Conservation (phyloP, 2,329 filamentous ascomycete species). For the Fusarium metavorans region DNA sequence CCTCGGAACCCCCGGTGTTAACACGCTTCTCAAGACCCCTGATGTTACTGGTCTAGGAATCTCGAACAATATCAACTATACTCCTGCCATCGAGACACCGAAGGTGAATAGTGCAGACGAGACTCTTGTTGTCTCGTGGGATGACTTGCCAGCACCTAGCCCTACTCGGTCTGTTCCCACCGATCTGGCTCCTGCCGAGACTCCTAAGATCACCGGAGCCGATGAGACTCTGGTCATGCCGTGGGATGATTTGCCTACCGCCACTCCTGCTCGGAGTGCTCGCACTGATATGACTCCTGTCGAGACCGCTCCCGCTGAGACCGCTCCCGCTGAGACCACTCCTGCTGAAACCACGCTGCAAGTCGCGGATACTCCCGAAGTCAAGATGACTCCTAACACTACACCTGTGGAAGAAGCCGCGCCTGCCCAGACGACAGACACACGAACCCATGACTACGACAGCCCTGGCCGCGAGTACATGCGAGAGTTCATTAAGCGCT, state of each 20-base stretch:
- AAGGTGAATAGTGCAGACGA: background rate
- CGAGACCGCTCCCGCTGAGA: no score
- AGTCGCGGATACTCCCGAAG: background rate
- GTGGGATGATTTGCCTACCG: no score
- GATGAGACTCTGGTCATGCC: no score
- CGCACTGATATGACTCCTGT: no score
- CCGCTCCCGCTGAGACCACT: no score
- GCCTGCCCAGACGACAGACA: slow-evolving; percentile 7
- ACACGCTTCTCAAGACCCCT: slow-evolving; percentile 12
- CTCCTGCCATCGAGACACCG: background rate
- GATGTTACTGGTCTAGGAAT: slow-evolving; percentile 11
- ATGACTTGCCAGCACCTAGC: no score
- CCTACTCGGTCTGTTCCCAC: no score
- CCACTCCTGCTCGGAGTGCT: no score
- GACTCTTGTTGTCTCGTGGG: no score
- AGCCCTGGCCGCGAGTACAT: slow-evolving; percentile 52
- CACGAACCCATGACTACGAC: slow-evolving; percentile 42
- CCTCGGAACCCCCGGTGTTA: background rate
- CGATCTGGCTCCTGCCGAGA: no score
- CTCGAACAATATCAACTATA: background rate
- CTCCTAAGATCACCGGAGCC: no score
- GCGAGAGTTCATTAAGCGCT: slow-evolving; percentile 52
- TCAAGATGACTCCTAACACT: background rate
- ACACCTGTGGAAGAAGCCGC: slow-evolving; percentile 17
- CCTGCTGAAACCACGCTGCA: no score